Base-by-base conservation (phyloP, 352 stramenopile genomes). In the Phytophthora ramorum region DNA sequence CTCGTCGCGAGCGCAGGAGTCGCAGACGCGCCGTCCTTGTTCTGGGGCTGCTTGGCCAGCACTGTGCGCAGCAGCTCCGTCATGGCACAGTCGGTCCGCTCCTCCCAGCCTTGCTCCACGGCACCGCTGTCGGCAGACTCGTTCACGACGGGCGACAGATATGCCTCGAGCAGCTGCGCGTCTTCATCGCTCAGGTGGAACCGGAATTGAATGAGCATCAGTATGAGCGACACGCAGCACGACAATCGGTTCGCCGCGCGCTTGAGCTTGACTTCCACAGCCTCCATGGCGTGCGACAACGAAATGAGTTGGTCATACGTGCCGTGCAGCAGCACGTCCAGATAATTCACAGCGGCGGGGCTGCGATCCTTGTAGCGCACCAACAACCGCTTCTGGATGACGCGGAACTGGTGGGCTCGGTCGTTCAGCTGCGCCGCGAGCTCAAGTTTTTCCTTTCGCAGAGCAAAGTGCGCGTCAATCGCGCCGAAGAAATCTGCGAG, bases 351-450 rank as follows among this genome's bases (percentile, higher is more conserved):
- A 10, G 89, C 68, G 13, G 89, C 75, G 0, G 91, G 90, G 63
- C 89, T 97, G 19, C 87, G 79, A 68, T 97, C 88, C 64, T 96
- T 97, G 76, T 95, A 98, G 28, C 90, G 87, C 37, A 96, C 86
- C 3, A 97, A 71, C 30, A 98, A 65, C 3, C 90, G 88, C 71
- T 97, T 97, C 59, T 97, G 82, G 30, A 98, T 89, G 20, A 97
- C 75, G 17, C 91, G 86, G 63, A 93, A 97, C 63, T 97, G 85
- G 51, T 96, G 88, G 12, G 86, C 83, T 28, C 84, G 82, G 63
- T 97, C 87, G 52, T 97, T 97, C 47, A 95, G 58, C 58, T 86
- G 78, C 4, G 80, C 75, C 13, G 76, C 74, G 19, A 93, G 62
- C 35, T 90, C 85, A 10, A 83, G 38, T 37, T 90, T 85, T 61